Evolutionary conservation across 208 protist genomes (phyloP).

Genomic region (Trichomonas gallinae): DNA sequence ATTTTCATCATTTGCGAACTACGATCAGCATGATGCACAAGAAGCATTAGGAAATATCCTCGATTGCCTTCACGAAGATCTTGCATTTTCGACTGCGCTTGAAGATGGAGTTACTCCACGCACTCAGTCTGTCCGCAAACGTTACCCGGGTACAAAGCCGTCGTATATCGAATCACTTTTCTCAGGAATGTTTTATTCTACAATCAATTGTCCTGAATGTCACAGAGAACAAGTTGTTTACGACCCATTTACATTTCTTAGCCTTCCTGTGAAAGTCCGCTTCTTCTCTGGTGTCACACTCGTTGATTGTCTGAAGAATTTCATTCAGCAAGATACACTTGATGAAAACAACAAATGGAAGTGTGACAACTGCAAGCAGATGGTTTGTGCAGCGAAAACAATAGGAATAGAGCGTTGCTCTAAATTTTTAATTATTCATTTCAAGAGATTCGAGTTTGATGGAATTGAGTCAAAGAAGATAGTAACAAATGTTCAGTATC

Average conservation of each 20-base stretch:
- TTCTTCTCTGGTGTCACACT: neutral
- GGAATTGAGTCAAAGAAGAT: neutral
- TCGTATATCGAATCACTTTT: neutral
- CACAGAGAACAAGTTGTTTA: neutral
- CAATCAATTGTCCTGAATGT: neutral
- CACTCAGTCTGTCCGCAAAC: neutral
- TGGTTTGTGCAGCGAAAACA: neutral
- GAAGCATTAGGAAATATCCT: neutral
- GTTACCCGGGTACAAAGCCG: neutral
- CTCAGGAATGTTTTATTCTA: neutral
- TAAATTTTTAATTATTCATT: neutral
- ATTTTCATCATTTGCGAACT: neutral
- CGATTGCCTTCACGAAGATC: neutral
- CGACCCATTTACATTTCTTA: neutral
- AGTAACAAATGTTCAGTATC: neutral
- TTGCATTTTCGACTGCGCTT: neutral
- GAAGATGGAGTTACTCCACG: neutral
- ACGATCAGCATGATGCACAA: neutral
- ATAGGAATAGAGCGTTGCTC: neutral
- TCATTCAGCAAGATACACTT: neutral
- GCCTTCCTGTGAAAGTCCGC: constrained; percentile 27
- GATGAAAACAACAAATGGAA: neutral
- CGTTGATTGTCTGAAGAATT: neutral
- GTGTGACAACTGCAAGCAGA: neutral
- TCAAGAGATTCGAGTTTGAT: neutral